These are phyloP conservation scores for Yarrowia galli DNA, from an alignment of 1,139 yeast species.

Conservation along the genomic window DNA sequence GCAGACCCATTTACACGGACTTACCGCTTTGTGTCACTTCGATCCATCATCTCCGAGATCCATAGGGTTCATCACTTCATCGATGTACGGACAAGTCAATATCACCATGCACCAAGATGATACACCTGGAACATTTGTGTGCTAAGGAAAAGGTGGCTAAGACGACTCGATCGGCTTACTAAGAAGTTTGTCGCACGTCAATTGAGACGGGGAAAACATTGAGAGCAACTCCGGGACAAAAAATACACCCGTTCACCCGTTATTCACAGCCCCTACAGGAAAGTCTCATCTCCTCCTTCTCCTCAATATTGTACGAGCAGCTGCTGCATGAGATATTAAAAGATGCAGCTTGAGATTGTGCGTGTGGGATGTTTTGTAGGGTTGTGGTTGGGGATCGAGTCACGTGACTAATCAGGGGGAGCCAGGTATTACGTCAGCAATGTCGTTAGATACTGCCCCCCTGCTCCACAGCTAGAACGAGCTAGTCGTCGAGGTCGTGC, in stretches of 20 bases:
- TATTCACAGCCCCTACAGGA: not conserved
- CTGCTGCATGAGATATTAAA: constrained; percentile 26
- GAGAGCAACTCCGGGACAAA: not conserved
- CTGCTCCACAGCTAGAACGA: no score
- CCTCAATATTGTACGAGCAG: not conserved
- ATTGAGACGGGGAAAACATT: not conserved
- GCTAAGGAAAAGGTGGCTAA: no score
- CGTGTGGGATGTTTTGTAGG: not conserved
- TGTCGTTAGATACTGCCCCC: no score
- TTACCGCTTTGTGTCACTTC: no score
- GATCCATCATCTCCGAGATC: not conserved
- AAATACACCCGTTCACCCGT: no score
- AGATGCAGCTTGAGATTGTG: not conserved
- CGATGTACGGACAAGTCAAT: not conserved
- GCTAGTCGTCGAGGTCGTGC: not conserved
- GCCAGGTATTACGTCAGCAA: no score
- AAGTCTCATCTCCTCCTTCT: not conserved
- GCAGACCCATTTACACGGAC: not conserved
- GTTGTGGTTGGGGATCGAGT: not conserved
- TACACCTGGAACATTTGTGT: no score
- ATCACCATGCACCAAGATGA: not conserved
- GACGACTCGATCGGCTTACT: not conserved
- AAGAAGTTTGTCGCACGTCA: not conserved
- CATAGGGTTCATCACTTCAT: not conserved
- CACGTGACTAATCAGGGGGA: not conserved